phyloP scores from a whole-genome alignment of 108 stramenopile genomes.

The Pinguiococcus pyrenoidosus region DNA sequence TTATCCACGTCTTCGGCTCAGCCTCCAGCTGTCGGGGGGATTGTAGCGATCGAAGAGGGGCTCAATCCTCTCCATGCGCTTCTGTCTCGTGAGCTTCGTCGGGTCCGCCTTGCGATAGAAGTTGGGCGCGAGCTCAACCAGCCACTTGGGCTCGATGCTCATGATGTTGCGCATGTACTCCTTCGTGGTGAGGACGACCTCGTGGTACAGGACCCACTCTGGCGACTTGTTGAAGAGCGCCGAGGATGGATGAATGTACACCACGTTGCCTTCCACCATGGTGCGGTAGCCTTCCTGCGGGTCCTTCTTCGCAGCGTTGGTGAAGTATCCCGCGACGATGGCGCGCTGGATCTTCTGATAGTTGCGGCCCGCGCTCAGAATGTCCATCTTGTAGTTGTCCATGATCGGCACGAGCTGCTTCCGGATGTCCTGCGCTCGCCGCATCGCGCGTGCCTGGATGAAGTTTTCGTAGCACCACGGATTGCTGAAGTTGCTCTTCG shows the following conservation, averaged over 20 bases:
- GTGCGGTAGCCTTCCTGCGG: slow-evolving; percentile 96
- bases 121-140: slow-evolving; percentile 88
- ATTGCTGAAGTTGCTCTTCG: slow-evolving; percentile 69
- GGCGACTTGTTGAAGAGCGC: slow-evolving; percentile 96
- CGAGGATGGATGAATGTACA: slow-evolving; percentile 92
- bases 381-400: slow-evolving; percentile 88
- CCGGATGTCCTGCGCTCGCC: slow-evolving; percentile 91
- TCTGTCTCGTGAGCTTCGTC: slow-evolving; percentile 74
- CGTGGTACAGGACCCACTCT: slow-evolving; percentile 95
- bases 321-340: slow-evolving; percentile 93
- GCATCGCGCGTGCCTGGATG: slow-evolving; percentile 88
- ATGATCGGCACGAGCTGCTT: slow-evolving; percentile 97
- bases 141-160: slow-evolving; percentile 94
- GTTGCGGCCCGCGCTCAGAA: slow-evolving; percentile 85
- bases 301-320: slow-evolving; percentile 95
- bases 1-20: too few species aligned
- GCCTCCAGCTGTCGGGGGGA: slow-evolving; percentile 77
- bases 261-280: slow-evolving; percentile 87
- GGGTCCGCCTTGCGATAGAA: slow-evolving; percentile 91
- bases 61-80: slow-evolving; percentile 95
- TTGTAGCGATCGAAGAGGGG: slow-evolving; percentile 91
- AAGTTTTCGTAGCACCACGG: slow-evolving; percentile 99
- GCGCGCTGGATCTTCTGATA: slow-evolving; percentile 85
- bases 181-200: slow-evolving; percentile 93
- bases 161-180: slow-evolving; percentile 98